Evolutionary conservation across 768 basidiomycete genomes (phyloP).

Genomic region (Mycena vulgaris): DNA sequence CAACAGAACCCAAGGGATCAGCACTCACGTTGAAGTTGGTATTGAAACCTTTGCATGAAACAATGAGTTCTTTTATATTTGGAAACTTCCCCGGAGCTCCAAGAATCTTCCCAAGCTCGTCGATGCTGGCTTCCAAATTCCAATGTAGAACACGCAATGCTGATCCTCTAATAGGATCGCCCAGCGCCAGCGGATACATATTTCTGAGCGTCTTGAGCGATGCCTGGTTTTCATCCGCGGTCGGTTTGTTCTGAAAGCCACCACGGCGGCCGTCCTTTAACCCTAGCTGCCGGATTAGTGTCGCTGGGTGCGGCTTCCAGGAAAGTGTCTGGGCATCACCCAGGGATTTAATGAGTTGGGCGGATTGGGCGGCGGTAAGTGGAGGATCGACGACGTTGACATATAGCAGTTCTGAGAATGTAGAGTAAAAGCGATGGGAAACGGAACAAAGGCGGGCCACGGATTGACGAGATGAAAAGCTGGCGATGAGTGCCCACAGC

Average conservation of each 20-base stretch:
- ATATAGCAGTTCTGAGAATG: conserved; percentile 15
- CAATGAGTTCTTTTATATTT: conserved; percentile 18
- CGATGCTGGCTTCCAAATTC: conserved; percentile 5
- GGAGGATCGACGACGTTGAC: conserved; percentile 8
- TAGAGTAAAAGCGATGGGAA: conserved; percentile 7
- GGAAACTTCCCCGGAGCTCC: not conserved
- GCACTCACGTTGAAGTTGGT: conserved; percentile 19
- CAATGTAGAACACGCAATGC: conserved; percentile 16
- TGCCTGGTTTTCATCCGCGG: too few relatives aligned
- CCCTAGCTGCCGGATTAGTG: not conserved
- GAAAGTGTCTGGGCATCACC: not conserved
- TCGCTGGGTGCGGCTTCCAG: not conserved
- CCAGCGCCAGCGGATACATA: not conserved
- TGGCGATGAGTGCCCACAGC: conserved; percentile 16
- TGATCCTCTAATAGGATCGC: not conserved
- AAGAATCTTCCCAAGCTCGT: conserved; percentile 11
- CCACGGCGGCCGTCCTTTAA: not conserved
- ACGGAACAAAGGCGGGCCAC: conserved; percentile 28
- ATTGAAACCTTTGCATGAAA: not conserved
- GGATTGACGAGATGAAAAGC: conserved; percentile 17
- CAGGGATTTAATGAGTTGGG: conserved; percentile 3
- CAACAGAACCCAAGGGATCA: too few relatives aligned
- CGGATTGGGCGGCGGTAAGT: conserved; percentile 8
- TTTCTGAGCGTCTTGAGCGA: not conserved
- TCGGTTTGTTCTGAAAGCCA: too few relatives aligned